Evolutionary conservation across 164 flowering plant genomes (phyloP).

Genomic region (Protea cynaroides): DNA sequence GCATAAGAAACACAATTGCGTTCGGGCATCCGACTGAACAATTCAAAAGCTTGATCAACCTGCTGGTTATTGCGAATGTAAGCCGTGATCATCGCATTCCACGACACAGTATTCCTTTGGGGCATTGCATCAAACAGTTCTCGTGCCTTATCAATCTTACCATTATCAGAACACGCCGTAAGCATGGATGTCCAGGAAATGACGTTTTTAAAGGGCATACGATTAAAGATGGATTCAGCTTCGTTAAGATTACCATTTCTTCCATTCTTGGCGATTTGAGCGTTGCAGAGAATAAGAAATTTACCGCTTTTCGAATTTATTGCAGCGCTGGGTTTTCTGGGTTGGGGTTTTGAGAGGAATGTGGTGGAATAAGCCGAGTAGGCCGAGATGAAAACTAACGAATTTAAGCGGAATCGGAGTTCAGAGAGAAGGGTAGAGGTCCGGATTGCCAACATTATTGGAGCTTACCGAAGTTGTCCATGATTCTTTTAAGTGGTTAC

Average conservation of each 20-base stretch:
- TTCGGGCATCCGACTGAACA: conserved; percentile 28
- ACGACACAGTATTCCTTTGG: conserved; percentile 28
- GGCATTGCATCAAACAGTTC: conserved; percentile 48
- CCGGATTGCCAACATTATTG: neutral
- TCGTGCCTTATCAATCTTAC: conserved; percentile 26
- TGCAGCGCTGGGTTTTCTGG: neutral
- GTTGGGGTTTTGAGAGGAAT: neutral
- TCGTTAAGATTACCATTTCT: conserved; percentile 32
- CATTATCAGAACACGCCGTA: conserved; percentile 38
- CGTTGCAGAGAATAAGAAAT: conserved; percentile 29
- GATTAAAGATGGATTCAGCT: conserved; percentile 35
- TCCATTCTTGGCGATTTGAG: conserved; percentile 39
- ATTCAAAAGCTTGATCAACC: conserved; percentile 25
- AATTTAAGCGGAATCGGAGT: neutral
- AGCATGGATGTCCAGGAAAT: conserved; percentile 53
- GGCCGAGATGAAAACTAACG: neutral
- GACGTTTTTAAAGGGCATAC: conserved; percentile 33
- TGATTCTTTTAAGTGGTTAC: neutral
- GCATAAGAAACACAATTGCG: conserved; percentile 29
- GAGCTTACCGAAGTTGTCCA: neutral
- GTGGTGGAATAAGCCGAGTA: neutral
- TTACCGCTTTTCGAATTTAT: conserved; percentile 8
- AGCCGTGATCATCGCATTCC: conserved; percentile 53
- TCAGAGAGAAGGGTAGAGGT: neutral
- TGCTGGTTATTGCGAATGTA: conserved; percentile 20